Base-by-base conservation (phyloP, 1,284 basidiomycete species). In the Papiliotrema nemorosa region DNA sequence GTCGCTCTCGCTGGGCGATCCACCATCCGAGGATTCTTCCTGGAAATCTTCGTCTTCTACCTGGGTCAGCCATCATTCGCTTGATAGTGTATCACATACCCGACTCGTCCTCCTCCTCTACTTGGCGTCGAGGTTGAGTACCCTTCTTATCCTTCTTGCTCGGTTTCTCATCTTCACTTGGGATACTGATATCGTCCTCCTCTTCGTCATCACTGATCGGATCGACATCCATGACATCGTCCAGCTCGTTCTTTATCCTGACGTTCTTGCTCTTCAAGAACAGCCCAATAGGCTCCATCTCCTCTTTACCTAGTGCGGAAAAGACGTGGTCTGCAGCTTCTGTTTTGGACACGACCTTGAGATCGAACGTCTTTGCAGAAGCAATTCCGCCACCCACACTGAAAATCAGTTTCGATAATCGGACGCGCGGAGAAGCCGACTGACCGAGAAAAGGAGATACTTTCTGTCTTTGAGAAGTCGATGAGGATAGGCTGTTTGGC, bases 181-280 rank as follows among this genome's bases (percentile, higher is more conserved):
- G 59, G 38, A 67, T 66, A 22, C 53, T 63, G 39, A 47, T 76
- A 62, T 85, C 87, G 54, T 66, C 68, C 21, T 52, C 33, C 66
- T 85, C 84, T 60, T 91, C 89, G 37, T 90, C 90, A 50, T 89
- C 86, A 58, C 88, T 85, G 16, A 81, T 82, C 3, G 76, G 86
- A 24, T 84, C 85, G 53, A 87, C 77, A 29, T 73, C 72, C 67
- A 86, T 76, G 47, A 88, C 86, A 66, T 97, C 94, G 10, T 90
- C 86, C 82, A 96, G 92, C 81, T 97, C 92, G 74, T 93, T 97
- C 83, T 97, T 96, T 55, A 96, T 82, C 62, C 86, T 83, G 59
- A 97, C 82, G 74, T 93, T 94, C 79, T 96, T 94, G 45, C 87
- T 85, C 61, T 84, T 84, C 58, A 99, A 78, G 76, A 89, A 97